Base-by-base conservation (phyloP, 2,329 filamentous ascomycete species). In the Penicillium corylophilum region DNA sequence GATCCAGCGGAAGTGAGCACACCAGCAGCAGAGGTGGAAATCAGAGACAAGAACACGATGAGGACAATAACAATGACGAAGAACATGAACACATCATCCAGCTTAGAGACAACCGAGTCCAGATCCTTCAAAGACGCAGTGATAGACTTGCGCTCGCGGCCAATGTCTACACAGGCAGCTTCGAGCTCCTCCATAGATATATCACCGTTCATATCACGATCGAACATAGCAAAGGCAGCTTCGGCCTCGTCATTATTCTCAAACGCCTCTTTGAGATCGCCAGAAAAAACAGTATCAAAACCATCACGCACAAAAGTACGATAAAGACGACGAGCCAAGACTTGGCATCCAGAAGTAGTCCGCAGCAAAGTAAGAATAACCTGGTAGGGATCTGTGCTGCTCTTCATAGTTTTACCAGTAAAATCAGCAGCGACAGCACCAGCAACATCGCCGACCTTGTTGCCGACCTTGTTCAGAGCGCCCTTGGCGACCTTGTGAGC, bases 111-210 rank as follows among this genome's bases (percentile, higher is more conserved):
- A 15, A 97, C 93, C 0, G 90, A 95, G 71, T 97, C 93, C 12
- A 97, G 77, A 74, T 97, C 93, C 73, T 96, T 96, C 53, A 97
- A 78, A 0, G 92, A 96, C 1, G 92, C 93, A 0, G 91, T 93
- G 61, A 97, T 96, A 7, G 91, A 90, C 71, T 96, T 97, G 67
- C 93, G 89, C 75, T 97, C 93, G 15, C 93, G 84, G 31, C 93
- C 91, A 59, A 96, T 94, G 67, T 97, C 93, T 46, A 95, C 92
- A 72, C 90, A 95, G 22, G 95, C 91, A 20, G 89, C 85, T 71
- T 96, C 92, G 20, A 97, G 82, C 69, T 96, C 93, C 64, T 96
- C 90, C 83, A 96, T 91, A 0, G 89, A 95, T 44, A 96, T 95
- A 65, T 97, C 93, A 4, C 92, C 93, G 58, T 97, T 97, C 76